phyloP scores from a whole-genome alignment of 164 flowering plant genomes.

The Cinnamomum micranthum region DNA sequence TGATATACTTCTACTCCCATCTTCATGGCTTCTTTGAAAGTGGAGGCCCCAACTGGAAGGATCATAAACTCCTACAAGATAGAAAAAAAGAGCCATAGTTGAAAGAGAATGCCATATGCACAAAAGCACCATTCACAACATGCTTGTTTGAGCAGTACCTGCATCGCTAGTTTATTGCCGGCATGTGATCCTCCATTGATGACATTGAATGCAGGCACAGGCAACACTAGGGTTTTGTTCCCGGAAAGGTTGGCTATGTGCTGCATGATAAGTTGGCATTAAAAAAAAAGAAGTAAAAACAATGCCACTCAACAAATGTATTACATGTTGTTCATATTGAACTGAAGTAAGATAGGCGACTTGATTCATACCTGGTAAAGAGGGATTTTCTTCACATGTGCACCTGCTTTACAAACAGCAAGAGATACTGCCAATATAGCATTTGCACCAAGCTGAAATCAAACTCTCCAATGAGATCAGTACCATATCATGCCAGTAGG shows the following conservation, averaged over 20 bases:
- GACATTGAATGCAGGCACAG: constrained; percentile 45
- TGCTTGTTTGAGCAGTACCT: constrained; percentile 11
- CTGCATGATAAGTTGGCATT: constrained; percentile 15
- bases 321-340: background rate
- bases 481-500: background rate
- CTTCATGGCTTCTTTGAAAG: constrained; percentile 45
- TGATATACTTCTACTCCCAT: constrained; percentile 48
- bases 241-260: constrained; percentile 44
- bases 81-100: background rate
- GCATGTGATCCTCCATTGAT: constrained; percentile 52
- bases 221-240: constrained; percentile 37
- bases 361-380: constrained; percentile 32
- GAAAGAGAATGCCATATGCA: background rate
- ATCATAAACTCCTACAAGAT: constrained; percentile 37
- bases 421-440: constrained; percentile 44
- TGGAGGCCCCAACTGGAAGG: constrained; percentile 44
- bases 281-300: background rate
- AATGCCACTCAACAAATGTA: background rate
- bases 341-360: background rate
- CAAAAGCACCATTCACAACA: background rate
- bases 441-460: constrained; percentile 41
- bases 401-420: constrained; percentile 45
- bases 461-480: background rate
- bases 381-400: constrained; percentile 33
- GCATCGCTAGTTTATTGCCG: constrained; percentile 45